Evolutionary conservation across 2,329 filamentous ascomycete genomes (phyloP), one percentile per base, ranked within the genome.

Genomic region (Xylariomycetidae sp.): DNA sequence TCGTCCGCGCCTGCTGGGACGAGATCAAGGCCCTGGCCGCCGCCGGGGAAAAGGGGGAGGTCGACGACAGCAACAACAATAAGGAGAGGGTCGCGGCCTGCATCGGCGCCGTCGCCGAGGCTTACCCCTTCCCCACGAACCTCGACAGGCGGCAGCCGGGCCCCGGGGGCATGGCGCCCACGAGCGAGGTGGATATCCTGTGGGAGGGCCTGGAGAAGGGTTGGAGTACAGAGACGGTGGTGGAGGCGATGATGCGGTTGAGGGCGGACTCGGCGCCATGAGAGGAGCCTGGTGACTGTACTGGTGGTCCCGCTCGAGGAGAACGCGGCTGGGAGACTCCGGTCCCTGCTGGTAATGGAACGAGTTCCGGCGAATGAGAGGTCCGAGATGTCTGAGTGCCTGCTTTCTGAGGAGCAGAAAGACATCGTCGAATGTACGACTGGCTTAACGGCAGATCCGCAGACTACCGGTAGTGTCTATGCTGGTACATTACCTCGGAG

Each of bases 101-200:
- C 28, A 29, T 76, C 0, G 47, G 54, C 6, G 65, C 70, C 12
- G 53, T 76, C 9, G 70, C 58, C 0, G 68, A 73, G 23, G 74
- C 70, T 2, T 77, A 76, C 50, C 68, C 72, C 6, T 77, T 78
- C 38, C 72, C 72, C 4, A 74, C 72, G 8, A 76, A 77, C 49
- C 41, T 77, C 37, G 73, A 78, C 49, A 59, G 53, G 6, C 57
- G 70, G 18, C 67, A 70, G 2, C 72, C 73, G 1, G 67, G 64
- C 10, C 64, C 65, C 4, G 63, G 62, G 32, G 71, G 71, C 0
- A 74, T 76, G 72, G 70, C 72, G 24, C 72, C 72, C 19, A 35
- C 28, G 12, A 38, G 37, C 10, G 42, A 43, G 13, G 32, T 29
- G 10, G 42, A 42, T 13, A 9, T 42, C 4, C 35, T 33, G 5